Percentiles rank a stretch among this genome's conserved stretches.
phyloP scores from a whole-genome alignment of 1,139 yeast species.

The Taphrina deformans region DNA sequence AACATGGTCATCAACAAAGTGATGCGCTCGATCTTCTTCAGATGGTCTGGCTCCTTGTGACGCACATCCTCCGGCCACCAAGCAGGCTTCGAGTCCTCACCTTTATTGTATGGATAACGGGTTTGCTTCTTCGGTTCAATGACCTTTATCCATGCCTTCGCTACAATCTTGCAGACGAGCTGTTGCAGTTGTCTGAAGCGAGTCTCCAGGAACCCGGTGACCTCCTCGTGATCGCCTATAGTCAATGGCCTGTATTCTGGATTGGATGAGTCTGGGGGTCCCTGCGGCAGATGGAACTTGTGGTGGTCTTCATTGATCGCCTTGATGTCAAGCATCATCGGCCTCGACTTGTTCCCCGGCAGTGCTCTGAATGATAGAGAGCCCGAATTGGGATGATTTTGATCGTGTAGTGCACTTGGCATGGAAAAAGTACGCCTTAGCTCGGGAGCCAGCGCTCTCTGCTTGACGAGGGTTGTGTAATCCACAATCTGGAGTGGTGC shows the following conservation, averaged over 20 bases:
- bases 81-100: constrained; percentile 54
- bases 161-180: constrained; percentile 59
- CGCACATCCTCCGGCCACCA: constrained; percentile 71
- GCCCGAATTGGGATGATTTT: background rate
- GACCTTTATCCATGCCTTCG: constrained; percentile 66
- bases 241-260: constrained; percentile 35
- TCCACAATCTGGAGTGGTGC: background rate
- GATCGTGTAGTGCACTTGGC: constrained; percentile 11
- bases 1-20: constrained; percentile 53
- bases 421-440: constrained; percentile 26
- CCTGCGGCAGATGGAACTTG: background rate
- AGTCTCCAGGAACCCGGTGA: constrained; percentile 36
- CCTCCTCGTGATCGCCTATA: constrained; percentile 34
- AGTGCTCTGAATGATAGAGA: background rate
- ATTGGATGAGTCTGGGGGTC: constrained; percentile 38
- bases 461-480: background rate
- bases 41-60: constrained; percentile 71
- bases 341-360: background rate
- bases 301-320: background rate
- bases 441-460: constrained; percentile 12
- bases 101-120: constrained; percentile 60
- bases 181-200: constrained; percentile 51
- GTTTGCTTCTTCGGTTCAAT: constrained; percentile 71
- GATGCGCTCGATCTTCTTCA: constrained; percentile 59
- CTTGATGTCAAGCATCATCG: constrained; percentile 5